Percentiles rank a stretch among this genome's conserved stretches.
These are phyloP conservation scores for Trichosporon faecale DNA, from an alignment of 1,284 basidiomycete species.

Conservation along the genomic window DNA sequence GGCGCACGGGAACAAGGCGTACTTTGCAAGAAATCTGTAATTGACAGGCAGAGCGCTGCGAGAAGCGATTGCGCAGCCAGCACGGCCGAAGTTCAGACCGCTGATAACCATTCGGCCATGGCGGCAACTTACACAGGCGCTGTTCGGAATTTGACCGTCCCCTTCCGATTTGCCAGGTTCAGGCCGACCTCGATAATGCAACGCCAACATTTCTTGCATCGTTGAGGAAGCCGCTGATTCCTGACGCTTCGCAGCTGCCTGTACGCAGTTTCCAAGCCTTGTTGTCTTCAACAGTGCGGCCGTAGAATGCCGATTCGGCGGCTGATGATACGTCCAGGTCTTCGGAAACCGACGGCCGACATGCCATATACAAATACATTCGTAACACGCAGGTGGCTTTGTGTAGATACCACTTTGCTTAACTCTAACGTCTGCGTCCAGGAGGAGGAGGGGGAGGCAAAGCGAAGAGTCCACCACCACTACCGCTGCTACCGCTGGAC, in stretches of 20 bases:
- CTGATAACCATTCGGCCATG: background rate
- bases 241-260: background rate
- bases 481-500: background rate
- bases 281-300: background rate
- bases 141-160: background rate
- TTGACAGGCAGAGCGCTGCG: background rate
- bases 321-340: background rate
- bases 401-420: background rate
- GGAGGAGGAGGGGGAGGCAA: slow-evolving; percentile 49
- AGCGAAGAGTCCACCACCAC: slow-evolving; percentile 33
- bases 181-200: background rate
- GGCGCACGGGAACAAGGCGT: background rate
- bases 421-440: slow-evolving; percentile 23
- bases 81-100: background rate
- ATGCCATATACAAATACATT: background rate
- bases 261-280: background rate
- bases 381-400: background rate
- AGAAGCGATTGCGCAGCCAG: background rate
- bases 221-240: background rate
- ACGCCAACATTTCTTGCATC: background rate
- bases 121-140: background rate
- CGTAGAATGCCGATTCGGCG: background rate
- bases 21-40: background rate
- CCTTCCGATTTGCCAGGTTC: background rate
- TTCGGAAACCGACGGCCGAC: background rate